These are phyloP conservation scores for Penicillium lagena DNA, from an alignment of 495 filamentous ascomycete genomes.

Conservation along the genomic window DNA sequence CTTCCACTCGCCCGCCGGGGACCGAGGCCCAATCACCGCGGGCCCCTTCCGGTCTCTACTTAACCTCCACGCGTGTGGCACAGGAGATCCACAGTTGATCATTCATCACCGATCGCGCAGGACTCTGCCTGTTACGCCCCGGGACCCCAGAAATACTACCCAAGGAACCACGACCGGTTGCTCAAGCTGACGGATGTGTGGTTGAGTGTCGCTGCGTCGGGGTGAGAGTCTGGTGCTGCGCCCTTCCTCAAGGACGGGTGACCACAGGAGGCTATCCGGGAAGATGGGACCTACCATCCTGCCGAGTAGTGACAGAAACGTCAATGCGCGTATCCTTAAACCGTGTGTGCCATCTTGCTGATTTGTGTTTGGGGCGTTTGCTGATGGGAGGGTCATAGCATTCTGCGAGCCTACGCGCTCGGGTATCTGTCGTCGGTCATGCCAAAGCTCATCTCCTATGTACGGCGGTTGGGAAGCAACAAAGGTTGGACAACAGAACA, in stretches of 20 bases:
- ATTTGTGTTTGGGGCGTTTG: slow-evolving; percentile 1
- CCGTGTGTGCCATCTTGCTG: slow-evolving; percentile 15
- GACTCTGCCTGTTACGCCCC: neutral
- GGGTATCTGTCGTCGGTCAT: slow-evolving; percentile 67
- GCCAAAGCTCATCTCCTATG: slow-evolving; percentile 56
- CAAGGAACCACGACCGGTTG: slow-evolving; percentile 2
- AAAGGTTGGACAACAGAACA: slow-evolving; percentile 37
- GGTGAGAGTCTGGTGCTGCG: slow-evolving; percentile 13
- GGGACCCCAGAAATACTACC: slow-evolving; percentile 8
- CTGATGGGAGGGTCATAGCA: slow-evolving; percentile 32
- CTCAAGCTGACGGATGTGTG: slow-evolving; percentile 5
- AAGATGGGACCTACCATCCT: slow-evolving; percentile 26
- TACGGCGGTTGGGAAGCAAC: slow-evolving; percentile 39
- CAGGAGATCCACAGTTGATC: slow-evolving; percentile 21
- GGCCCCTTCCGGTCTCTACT: neutral
- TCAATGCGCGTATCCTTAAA: slow-evolving; percentile 19
- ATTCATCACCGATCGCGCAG: slow-evolving; percentile 6
- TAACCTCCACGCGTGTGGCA: slow-evolving; percentile 9
- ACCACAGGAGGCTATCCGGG: slow-evolving; percentile 18
- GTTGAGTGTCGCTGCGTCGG: neutral
- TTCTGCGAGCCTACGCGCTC: slow-evolving; percentile 67
- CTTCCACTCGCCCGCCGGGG: slow-evolving; percentile 4
- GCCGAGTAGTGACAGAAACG: slow-evolving; percentile 16
- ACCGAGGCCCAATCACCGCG: slow-evolving; percentile 14
- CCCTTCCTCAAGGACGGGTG: slow-evolving; percentile 8